A percentile compares a stretch with the other conserved stretches of the same genome.
These are phyloP conservation scores for Phialophora expanda DNA, from an alignment of 2,329 filamentous ascomycete genomes.

Conservation along the genomic window DNA sequence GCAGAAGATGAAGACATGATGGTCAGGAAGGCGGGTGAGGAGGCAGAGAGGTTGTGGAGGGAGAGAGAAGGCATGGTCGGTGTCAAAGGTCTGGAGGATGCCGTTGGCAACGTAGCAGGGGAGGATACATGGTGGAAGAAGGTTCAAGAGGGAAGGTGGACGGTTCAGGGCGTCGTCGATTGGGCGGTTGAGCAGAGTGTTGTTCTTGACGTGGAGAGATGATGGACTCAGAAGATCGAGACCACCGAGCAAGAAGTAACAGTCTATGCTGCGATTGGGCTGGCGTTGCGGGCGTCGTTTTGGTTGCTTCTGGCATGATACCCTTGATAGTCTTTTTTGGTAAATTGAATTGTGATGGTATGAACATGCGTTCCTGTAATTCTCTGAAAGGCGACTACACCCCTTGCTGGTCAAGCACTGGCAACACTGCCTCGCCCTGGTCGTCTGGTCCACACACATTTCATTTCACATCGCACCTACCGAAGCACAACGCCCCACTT, in stretches of 20 bases:
- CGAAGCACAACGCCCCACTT: background rate
- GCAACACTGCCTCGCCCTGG: too few species aligned
- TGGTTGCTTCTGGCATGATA: background rate
- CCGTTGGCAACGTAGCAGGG: slow-evolving; percentile 36
- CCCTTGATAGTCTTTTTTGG: background rate
- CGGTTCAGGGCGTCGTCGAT: slow-evolving; percentile 49
- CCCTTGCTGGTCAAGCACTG: background rate
- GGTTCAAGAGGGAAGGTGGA: slow-evolving; percentile 49
- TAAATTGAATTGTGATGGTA: background rate
- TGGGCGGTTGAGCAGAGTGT: slow-evolving; percentile 50
- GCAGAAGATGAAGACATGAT: slow-evolving; percentile 76
- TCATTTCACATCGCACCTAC: background rate
- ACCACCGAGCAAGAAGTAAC: background rate
- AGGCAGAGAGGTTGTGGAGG: slow-evolving; percentile 74
- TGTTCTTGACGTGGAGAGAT: slow-evolving; percentile 42
- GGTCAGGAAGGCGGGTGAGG: slow-evolving; percentile 69
- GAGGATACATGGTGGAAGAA: slow-evolving; percentile 45
- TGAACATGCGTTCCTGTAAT: background rate
- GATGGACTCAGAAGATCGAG: background rate
- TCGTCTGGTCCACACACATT: too few species aligned
- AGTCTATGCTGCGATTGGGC: background rate
- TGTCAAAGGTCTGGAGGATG: slow-evolving; percentile 36
- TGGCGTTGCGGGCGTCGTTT: background rate
- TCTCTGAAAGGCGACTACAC: background rate
- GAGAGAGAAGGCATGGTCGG: slow-evolving; percentile 61